Conservation (phyloP, 257 asterid genomes). For the Solanum clarkiae region DNA sequence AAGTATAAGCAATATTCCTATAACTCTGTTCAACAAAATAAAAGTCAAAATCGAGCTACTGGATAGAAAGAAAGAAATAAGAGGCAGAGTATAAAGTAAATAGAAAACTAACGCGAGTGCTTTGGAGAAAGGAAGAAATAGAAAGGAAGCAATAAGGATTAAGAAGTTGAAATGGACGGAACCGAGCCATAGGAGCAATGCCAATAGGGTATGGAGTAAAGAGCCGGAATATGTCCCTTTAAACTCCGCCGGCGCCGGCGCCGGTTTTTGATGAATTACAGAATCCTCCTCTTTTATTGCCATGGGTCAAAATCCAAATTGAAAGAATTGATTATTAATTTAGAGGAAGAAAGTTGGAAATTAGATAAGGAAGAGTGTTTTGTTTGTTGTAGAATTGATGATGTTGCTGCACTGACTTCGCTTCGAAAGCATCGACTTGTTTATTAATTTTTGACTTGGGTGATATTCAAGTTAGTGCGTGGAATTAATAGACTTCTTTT, state of each 20-base stretch:
- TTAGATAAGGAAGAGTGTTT: background rate
- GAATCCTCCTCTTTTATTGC: conserved; percentile 10
- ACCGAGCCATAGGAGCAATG: conserved; percentile 65
- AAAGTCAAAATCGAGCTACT: background rate
- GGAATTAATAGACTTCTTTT: background rate
- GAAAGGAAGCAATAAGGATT: conserved; percentile 37
- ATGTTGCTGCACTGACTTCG: background rate
- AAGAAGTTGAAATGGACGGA: conserved; percentile 41
- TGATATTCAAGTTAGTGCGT: background rate
- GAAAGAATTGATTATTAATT: background rate
- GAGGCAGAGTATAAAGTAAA: background rate
- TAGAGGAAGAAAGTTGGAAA: background rate
- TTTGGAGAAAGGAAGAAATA: conserved; percentile 50
- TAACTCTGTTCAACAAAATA: conserved; percentile 25
- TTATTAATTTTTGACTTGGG: background rate
- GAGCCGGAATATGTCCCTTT: conserved; percentile 37
- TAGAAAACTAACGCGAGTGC: conserved; percentile 43
- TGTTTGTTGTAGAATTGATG: background rate
- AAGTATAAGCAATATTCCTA: conserved; percentile 51
- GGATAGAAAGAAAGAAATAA: background rate
- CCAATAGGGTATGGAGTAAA: conserved; percentile 21
- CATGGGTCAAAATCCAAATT: background rate
- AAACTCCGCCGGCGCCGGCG: conserved; percentile 45
- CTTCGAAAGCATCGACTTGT: background rate
- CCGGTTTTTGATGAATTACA: conserved; percentile 3